Evolutionary conservation across 306 rosid species (phyloP).

Genomic region (Vigna reflexopilosa): DNA sequence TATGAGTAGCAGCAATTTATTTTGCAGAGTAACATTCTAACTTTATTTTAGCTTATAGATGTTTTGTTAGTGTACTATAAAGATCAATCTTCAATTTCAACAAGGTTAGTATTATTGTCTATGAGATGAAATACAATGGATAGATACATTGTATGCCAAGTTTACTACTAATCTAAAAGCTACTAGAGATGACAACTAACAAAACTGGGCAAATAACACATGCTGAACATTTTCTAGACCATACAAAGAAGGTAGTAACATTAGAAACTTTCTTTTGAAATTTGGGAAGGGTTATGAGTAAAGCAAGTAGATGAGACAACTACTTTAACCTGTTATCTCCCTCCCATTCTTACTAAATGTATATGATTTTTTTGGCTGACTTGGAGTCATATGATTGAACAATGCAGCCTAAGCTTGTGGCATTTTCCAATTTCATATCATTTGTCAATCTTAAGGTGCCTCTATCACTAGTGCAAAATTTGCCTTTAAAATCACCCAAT

Average conservation of each 20-base stretch:
- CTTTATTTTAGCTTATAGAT: neutral
- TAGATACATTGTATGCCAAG: neutral
- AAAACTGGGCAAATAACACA: neutral
- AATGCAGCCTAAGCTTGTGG: slow-evolving; percentile 50
- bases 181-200: neutral
- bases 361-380: no score
- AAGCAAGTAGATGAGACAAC: slow-evolving; percentile 57
- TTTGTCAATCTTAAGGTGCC: slow-evolving; percentile 89
- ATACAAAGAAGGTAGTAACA: slow-evolving; percentile 37
- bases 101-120: neutral
- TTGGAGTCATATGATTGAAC: no score
- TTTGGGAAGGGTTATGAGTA: slow-evolving; percentile 50
- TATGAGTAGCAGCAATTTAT: slow-evolving; percentile 1
- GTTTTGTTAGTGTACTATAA: neutral
- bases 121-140: neutral
- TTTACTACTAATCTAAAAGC: slow-evolving; percentile 1
- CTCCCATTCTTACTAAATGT: no score
- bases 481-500: no score
- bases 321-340: slow-evolving; percentile 10
- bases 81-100: slow-evolving; percentile 22
- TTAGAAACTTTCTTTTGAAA: slow-evolving; percentile 29
- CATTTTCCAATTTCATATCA: slow-evolving; percentile 70
- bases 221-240: neutral
- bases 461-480: no score
- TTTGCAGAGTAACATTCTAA: neutral